A percentile compares a stretch with the other conserved stretches of the same genome.
Conservation (phyloP, 176 grass and related monocot genomes). For the Rhipidocladum racemiflorum region DNA sequence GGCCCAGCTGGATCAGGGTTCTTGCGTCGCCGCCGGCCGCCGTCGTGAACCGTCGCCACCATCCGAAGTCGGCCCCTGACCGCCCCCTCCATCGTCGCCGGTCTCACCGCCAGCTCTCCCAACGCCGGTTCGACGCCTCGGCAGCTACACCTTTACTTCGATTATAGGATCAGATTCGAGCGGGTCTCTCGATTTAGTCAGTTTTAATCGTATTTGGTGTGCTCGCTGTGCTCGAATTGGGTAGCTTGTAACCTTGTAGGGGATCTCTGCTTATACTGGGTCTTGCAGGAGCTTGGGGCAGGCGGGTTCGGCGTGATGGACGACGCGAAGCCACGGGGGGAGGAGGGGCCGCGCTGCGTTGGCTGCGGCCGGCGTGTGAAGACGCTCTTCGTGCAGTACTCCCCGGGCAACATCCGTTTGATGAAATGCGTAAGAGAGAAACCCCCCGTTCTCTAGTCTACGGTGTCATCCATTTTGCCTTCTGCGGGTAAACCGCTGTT, state of each 20-base stretch:
- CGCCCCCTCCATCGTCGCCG: no score
- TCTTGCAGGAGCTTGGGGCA: neutral
- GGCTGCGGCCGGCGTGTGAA: slow-evolving; percentile 55
- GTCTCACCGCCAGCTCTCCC: no score
- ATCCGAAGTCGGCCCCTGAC: neutral
- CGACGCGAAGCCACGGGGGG: slow-evolving; percentile 5
- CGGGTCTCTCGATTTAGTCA: neutral
- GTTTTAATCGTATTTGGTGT: neutral
- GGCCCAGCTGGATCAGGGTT: neutral
- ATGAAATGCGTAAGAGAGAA: slow-evolving; percentile 81
- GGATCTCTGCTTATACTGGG: neutral
- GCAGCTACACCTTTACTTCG: neutral
- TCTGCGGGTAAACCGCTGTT: neutral
- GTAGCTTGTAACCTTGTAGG: no score
- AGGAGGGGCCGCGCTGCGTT: slow-evolving; percentile 59
- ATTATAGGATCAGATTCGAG: neutral
- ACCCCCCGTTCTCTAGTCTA: neutral
- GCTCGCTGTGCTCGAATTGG: neutral
- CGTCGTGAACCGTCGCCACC: no score
- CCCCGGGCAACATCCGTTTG: slow-evolving; percentile 89
- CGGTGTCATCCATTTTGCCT: neutral
- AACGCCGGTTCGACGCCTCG: neutral
- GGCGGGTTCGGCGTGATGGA: neutral
- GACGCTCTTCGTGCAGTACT: slow-evolving; percentile 87
- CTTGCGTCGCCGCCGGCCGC: no score